A percentile compares a stretch with the other conserved stretches of the same genome.
phyloP scores from a whole-genome alignment of 1,284 basidiomycete species.

The Puccinia sorghi region DNA sequence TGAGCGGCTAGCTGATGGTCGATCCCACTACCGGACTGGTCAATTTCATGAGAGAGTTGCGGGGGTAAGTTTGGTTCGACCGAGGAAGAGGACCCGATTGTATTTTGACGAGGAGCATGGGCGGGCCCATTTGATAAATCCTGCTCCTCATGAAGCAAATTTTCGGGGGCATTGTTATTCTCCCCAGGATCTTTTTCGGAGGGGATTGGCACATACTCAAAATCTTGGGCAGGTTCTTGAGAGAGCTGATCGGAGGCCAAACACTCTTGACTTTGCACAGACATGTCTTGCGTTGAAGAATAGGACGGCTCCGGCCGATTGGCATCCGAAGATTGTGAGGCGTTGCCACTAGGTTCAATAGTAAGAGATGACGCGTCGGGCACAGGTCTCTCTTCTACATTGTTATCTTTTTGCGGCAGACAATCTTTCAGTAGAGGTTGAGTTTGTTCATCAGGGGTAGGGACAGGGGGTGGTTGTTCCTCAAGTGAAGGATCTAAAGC shows the following conservation, averaged over 20 bases:
- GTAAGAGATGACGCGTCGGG: neutral
- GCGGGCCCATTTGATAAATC: neutral
- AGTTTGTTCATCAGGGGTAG: neutral
- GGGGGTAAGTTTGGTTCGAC: neutral
- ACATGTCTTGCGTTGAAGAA: neutral
- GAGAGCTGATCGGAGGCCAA: neutral
- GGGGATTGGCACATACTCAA: neutral
- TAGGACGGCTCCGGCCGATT: neutral
- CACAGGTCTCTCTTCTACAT: neutral
- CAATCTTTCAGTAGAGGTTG: neutral
- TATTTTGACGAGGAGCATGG: neutral
- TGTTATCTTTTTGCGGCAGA: neutral
- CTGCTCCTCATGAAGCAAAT: neutral
- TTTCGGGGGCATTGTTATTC: neutral
- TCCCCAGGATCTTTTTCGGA: neutral
- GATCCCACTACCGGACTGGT: neutral
- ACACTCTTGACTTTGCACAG: neutral
- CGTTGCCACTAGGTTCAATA: constrained; percentile 9
- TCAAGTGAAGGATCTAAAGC: constrained; percentile 4
- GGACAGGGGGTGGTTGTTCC: neutral
- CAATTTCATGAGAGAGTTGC: constrained; percentile 7
- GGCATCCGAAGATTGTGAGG: neutral
- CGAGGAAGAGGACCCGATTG: neutral
- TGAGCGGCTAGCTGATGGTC: neutral
- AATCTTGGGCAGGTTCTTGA: neutral